A percentile compares a stretch with the other conserved stretches of the same genome.
Evolutionary conservation across 805 yeast species (phyloP).

Genomic region (Wickerhamiella sorbophila): DNA sequence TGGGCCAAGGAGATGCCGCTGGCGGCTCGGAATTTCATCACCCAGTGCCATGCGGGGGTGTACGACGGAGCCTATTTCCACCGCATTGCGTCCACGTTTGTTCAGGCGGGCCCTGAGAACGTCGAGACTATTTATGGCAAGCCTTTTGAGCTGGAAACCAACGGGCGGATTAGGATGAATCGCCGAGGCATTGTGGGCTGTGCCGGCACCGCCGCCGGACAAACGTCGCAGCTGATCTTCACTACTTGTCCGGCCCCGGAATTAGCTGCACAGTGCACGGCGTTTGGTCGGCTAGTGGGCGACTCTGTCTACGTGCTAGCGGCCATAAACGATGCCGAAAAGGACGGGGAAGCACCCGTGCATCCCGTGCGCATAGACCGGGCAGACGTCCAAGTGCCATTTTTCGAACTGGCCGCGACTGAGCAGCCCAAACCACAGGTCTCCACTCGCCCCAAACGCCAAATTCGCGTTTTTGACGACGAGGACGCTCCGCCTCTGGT

Average conservation of each 20-base stretch:
- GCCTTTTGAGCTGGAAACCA: constrained; percentile 31
- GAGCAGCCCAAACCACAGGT: background rate
- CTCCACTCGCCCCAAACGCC: constrained; percentile 6
- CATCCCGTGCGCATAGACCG: constrained; percentile 36
- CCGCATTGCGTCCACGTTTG: constrained; percentile 26
- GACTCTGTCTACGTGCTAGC: constrained; percentile 31
- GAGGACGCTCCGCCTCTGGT: constrained; percentile 22
- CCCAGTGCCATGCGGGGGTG: constrained; percentile 31
- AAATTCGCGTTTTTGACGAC: constrained; percentile 25
- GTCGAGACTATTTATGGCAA: constrained; percentile 19
- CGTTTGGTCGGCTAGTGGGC: constrained; percentile 47
- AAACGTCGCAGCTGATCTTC: constrained; percentile 33
- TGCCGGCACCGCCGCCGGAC: constrained; percentile 27
- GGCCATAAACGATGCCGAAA: constrained; percentile 34
- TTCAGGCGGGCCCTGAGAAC: constrained; percentile 28
- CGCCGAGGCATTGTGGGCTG: constrained; percentile 44
- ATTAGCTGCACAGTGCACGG: constrained; percentile 30
- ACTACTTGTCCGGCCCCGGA: constrained; percentile 36
- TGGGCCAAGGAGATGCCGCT: constrained; percentile 58
- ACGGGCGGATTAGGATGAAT: constrained; percentile 36
- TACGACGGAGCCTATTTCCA: constrained; percentile 32
- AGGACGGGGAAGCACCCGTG: constrained; percentile 32
- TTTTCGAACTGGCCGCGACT: constrained; percentile 30
- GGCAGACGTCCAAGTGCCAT: constrained; percentile 33
- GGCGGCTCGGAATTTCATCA: constrained; percentile 35